Conservation (phyloP, 2,329 filamentous ascomycete genomes). For the Neonectria coccinea region DNA sequence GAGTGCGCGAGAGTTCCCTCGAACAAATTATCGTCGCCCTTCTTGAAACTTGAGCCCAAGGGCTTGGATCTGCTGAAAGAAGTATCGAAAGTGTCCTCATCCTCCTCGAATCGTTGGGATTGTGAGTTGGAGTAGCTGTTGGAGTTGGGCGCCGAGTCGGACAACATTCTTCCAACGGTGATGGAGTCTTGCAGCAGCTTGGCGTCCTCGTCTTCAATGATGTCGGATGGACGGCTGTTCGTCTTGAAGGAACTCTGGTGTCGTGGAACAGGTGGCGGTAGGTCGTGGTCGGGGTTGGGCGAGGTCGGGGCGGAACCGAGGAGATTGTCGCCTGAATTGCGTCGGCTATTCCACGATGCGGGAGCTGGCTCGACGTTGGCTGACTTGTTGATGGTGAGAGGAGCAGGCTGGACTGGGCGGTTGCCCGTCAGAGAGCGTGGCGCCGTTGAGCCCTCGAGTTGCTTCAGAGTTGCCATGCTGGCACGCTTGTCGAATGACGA, state of each 20-base stretch:
- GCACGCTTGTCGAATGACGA: conserved; percentile 66
- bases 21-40: conserved; percentile 69
- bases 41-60: conserved; percentile 49
- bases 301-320: conserved; percentile 55
- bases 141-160: conserved; percentile 35
- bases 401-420: conserved; percentile 57
- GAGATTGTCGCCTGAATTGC: conserved; percentile 60
- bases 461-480: conserved; percentile 62
- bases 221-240: conserved; percentile 52
- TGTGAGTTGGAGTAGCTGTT: conserved; percentile 32
- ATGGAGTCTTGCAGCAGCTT: conserved; percentile 65
- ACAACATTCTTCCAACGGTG: conserved; percentile 61
- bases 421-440: conserved; percentile 61
- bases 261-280: conserved; percentile 55
- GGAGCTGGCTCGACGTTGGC: conserved; percentile 59
- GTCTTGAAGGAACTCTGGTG: conserved; percentile 52
- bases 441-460: conserved; percentile 50
- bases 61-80: conserved; percentile 45
- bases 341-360: conserved; percentile 65
- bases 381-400: conserved; percentile 60
- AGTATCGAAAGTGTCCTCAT: conserved; percentile 53
- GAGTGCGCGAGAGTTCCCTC: conserved; percentile 58
- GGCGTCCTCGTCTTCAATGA: conserved; percentile 64
- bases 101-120: conserved; percentile 51
- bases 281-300: conserved; percentile 52